Base-by-base conservation (phyloP, 2,329 filamentous ascomycete genomes). In the Cytospora paraplurivora region DNA sequence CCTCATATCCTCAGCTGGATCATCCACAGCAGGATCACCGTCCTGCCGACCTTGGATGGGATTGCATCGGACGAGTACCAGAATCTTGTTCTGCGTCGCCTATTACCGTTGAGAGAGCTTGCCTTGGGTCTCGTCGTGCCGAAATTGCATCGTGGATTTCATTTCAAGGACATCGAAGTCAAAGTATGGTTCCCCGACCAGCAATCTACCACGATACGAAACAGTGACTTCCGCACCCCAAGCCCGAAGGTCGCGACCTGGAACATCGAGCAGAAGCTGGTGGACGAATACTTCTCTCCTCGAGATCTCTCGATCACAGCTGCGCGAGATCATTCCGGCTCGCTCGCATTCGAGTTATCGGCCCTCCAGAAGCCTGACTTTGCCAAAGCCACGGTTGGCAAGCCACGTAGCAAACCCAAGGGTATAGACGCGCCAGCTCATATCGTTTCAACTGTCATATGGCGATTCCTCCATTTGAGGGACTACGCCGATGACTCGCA, bases 391-490 rank as follows among this genome's bases (percentile, higher is more conserved):
- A 92, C 91, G 0, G 81, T 91, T 58, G 80, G 85, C 32, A 84
- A 82, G 62, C 10, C 50, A 49, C 50, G 50, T 15, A 86, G 83
- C 68, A 82, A 79, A 70, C 72, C 76, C 15, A 85, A 82, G 64
- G 85, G 88, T n/a, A 85, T 89, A 67, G 83, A 89, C 56, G 81
- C 81, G 27, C 73, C 76, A 17, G 90, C 95, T 71, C 84, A 94
- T 61, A 78, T 92, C 61, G 76, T 82, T 8, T 85, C 85, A 19
- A 91, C 97, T 70, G 86, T 89, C 7, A 83, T 94, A 64, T 97
- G 92, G 90, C 87, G 93, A 62, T 95, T 97, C 76, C 82, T 99
- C 27, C 92, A 97, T 72, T 82, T 98, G 56, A 87, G 93, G 64
- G 93, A 89, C 32, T 99, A 97, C 71, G 82, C 96, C 54, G 86